Percentiles rank a stretch among this genome's conserved stretches.
Conservation (phyloP, 2,329 filamentous ascomycete species). For the Dendryphion nanum region DNA sequence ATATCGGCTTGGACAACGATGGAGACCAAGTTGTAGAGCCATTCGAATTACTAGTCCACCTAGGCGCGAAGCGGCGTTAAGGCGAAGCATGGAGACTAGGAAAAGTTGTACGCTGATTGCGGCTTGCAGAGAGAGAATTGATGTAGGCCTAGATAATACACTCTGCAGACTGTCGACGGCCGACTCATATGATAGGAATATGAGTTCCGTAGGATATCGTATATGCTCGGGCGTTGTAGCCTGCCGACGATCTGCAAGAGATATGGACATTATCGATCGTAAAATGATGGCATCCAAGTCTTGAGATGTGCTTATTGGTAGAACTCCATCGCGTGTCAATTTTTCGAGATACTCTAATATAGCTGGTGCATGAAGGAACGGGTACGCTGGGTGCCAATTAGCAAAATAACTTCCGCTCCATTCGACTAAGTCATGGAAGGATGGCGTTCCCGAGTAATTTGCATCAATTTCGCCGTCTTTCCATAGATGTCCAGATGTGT, state of each 20-base stretch:
- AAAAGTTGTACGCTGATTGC: slow-evolving; percentile 55
- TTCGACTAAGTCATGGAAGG: slow-evolving; percentile 50
- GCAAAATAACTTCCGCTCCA: slow-evolving; percentile 58
- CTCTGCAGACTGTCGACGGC: slow-evolving; percentile 51
- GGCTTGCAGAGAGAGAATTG: slow-evolving; percentile 47
- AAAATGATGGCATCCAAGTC: slow-evolving; percentile 45
- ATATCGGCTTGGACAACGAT: slow-evolving; percentile 56
- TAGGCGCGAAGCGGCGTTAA: slow-evolving; percentile 57
- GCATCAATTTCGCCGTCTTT: slow-evolving; percentile 29
- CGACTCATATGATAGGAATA: slow-evolving; percentile 52
- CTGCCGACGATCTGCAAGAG: slow-evolving; percentile 54
- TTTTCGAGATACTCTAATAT: slow-evolving; percentile 50
- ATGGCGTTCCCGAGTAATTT: slow-evolving; percentile 13
- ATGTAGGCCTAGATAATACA: slow-evolving; percentile 48
- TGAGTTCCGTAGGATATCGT: slow-evolving; percentile 43
- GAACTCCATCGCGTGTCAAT: slow-evolving; percentile 34
- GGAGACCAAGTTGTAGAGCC: slow-evolving; percentile 58
- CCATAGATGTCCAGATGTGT: slow-evolving; percentile 22
- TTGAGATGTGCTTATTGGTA: slow-evolving; percentile 17
- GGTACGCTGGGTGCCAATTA: slow-evolving; percentile 58
- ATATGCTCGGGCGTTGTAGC: slow-evolving; percentile 11
- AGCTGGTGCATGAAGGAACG: slow-evolving; percentile 56
- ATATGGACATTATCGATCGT: slow-evolving; percentile 54
- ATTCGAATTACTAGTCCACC: slow-evolving; percentile 57
- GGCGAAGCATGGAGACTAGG: slow-evolving; percentile 55